Base-by-base conservation (phyloP, 345 rosid species). In the Pistacia integerrima region DNA sequence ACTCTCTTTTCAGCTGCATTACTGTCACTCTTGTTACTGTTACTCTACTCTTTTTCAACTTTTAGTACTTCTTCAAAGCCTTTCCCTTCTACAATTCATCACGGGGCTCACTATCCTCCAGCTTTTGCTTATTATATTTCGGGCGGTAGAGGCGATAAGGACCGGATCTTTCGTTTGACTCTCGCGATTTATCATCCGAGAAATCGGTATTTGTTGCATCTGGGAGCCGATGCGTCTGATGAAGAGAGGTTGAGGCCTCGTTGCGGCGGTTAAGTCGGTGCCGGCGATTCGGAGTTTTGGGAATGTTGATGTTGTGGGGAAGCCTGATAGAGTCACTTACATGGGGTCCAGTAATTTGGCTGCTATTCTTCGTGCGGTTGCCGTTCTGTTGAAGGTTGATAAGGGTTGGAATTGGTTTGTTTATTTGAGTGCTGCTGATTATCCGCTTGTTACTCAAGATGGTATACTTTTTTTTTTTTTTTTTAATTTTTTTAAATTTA, bases 181-280 rank as follows among this genome's bases (percentile, higher is more conserved):
- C 97, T 93, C 8, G 97, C 99, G 1, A 88, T 97, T 20, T 97
- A 97, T 79, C 99, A 97, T 70, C 99, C 99, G 1, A 88, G 99
- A 80, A 97, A 97, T 76, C 89, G 94, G 36, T 97, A 97, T 71
- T 78, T 97, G 72, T 78, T 97, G 80, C 98, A 97, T 84, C 92
- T 96, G 4, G 84, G 84, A 6, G 90, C 89, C 52, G 99, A 97
- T 52, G 95, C 97, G 1, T 82, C 93, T 5, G 94, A 89, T 74
- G 84, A 86, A 11, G 99, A 97, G 84, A 85, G 97, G 73, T 70
- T 83, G 18, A 66, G 82, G 74, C 85, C 85, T 97, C 77, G 84
- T 79, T 6, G 76, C 85, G 25, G 88, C 87, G 5, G 85, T 97
- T 78, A 88, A 85, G 82, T 84, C 90, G 49, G 95, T 92, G 20